These are phyloP conservation scores for Alternaria burnsii DNA, from an alignment of 2,329 filamentous ascomycete species.

Conservation along the genomic window DNA sequence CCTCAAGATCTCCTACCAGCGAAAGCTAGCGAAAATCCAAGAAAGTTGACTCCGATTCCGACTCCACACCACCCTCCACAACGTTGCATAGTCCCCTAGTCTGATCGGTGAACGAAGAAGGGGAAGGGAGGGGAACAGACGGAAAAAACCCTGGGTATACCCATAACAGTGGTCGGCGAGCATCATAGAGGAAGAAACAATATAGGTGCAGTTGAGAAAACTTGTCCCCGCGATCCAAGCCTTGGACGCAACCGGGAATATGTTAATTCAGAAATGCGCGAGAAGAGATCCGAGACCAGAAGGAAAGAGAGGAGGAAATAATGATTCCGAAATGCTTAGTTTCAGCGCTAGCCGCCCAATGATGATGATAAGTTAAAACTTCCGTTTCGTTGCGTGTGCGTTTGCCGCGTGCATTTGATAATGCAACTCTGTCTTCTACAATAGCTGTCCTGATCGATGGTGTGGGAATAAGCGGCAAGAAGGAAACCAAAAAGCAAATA, in stretches of 20 bases:
- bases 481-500: slow-evolving; percentile 4
- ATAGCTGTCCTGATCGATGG: background rate
- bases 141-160: background rate
- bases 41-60: background rate
- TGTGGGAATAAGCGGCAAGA: slow-evolving; percentile 1
- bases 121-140: background rate
- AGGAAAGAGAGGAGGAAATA: slow-evolving; percentile 14
- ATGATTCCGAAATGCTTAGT: slow-evolving; percentile 24
- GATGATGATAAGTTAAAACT: slow-evolving; percentile 22
- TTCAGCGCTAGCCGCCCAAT: slow-evolving; percentile 43
- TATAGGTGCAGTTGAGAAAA: slow-evolving; percentile 1
- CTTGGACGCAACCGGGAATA: background rate
- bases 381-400: slow-evolving; percentile 3
- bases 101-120: slow-evolving; percentile 6
- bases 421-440: background rate
- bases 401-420: slow-evolving; percentile 3
- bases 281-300: slow-evolving; percentile 12
- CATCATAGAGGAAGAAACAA: background rate
- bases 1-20: background rate
- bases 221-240: background rate
- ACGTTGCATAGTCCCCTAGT: background rate
- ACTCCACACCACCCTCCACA: slow-evolving; percentile 8
- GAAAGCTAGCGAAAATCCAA: background rate
- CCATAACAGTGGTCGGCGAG: slow-evolving; percentile 1
- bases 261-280: slow-evolving; percentile 2